Evolutionary conservation across 2,329 filamentous ascomycete species (phyloP).

Genomic region (Alternaria incomplexa): DNA sequence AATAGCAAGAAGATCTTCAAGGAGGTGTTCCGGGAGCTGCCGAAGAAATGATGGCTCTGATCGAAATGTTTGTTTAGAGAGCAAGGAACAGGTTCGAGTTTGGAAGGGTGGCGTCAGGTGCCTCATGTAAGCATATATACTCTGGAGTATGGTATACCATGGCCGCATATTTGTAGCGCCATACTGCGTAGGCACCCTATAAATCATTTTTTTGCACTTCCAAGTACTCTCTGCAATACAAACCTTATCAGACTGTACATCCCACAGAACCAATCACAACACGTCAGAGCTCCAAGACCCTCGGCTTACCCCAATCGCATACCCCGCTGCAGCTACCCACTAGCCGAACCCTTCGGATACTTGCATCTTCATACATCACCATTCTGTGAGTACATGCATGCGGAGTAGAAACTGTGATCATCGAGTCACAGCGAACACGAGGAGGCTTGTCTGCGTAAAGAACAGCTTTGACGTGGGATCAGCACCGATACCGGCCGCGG

Average conservation of each 20-base stretch:
- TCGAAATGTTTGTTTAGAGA: too few species aligned
- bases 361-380: not conserved
- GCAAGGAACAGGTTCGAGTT: too few species aligned
- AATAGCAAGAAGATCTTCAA: slow-evolving; percentile 93
- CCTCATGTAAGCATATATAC: not conserved
- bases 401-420: too few species aligned
- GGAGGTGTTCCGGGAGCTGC: slow-evolving; percentile 76
- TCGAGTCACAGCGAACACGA: not conserved
- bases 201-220: not conserved
- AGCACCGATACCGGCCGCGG: slow-evolving; percentile 25
- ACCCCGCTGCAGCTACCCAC: not conserved
- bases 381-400: too few species aligned
- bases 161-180: not conserved
- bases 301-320: slow-evolving; percentile 3
- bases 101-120: not conserved
- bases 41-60: slow-evolving; percentile 9
- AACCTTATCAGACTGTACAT: too few species aligned
- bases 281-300: not conserved
- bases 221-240: too few species aligned
- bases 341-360: not conserved
- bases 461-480: too few species aligned
- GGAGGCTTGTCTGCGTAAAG: not conserved
- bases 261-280: not conserved
- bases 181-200: not conserved
- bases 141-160: not conserved